Evolutionary conservation across 2,329 filamentous ascomycete species (phyloP), one percentile per base, ranked within the genome.

Genomic region (Coniochaeta sp.): DNA sequence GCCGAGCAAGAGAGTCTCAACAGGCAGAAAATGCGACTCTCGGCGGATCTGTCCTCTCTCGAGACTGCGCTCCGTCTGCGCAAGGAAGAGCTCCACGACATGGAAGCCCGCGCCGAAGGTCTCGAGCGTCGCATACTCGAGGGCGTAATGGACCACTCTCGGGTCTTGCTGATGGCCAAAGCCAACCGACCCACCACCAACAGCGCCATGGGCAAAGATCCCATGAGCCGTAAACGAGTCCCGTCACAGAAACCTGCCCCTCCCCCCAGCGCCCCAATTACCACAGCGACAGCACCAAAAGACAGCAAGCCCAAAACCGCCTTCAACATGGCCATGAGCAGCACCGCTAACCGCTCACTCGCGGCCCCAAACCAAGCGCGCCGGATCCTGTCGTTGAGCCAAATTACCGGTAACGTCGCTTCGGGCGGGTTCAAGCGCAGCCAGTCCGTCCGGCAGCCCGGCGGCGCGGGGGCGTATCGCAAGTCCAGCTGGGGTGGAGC

Each of bases 101-200:
- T 99, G 90, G 93, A 98, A 72, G 79, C 83, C 12, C 89, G 93
- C 63, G 95, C 93, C 2, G 92, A 97, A 72, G 85, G 86, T 3
- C 81, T 99, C 26, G 95, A 99, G 76, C 89, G 93, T 58, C 88
- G 95, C 28, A 96, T 99, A 66, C 78, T 99, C 34, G 93, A 98
- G 65, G 93, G 93, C 28, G 91, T 98, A 64, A 96, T 99, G 77
- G 93, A 98, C 67, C 93, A 98, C 72, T 97, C 93, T 22, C 89
- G 93, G 7, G 87, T 93, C 28, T 81, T 97, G n/a, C 83, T 98
- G 61, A 89, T 95, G 78, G 80, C 86, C 65, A 88, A 90, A 76
- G 77, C 83, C 3, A 77, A 73, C 65, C 57, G 65, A 2, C 28
- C 54, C 31, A 16, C n/a, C 28, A 19, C 31, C 31, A 57, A 28